A percentile compares a stretch with the other conserved stretches of the same genome.
Conservation (phyloP, 257 asterid genomes). For the Solanum tacnaense region DNA sequence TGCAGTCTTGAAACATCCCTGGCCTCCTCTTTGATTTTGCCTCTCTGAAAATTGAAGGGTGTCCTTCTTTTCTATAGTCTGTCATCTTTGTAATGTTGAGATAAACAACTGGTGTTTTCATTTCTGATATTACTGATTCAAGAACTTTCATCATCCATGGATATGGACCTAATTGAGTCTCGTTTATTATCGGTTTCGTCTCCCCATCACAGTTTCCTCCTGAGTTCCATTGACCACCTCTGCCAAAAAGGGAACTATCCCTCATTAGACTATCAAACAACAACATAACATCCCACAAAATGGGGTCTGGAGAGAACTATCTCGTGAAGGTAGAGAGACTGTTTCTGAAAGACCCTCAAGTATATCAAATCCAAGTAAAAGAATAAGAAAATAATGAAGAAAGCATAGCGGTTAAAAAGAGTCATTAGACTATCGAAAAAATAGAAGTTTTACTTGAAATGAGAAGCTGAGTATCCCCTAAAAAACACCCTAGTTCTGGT, state of each 20-base stretch:
- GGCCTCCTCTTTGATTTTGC: neutral
- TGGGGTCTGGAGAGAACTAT: neutral
- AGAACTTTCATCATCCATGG: slow-evolving; percentile 57
- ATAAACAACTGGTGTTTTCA: slow-evolving; percentile 39
- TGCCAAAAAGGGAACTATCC: neutral
- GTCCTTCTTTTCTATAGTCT: slow-evolving; percentile 55
- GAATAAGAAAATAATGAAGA: neutral
- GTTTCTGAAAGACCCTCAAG: neutral
- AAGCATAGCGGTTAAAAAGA: neutral
- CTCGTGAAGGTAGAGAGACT: no score
- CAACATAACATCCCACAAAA: neutral
- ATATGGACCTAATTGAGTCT: slow-evolving; percentile 30
- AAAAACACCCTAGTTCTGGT: slow-evolving; percentile 37
- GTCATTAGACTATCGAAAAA: neutral
- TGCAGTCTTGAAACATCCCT: slow-evolving; percentile 41
- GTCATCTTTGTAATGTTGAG: slow-evolving; percentile 47
- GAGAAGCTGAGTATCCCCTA: slow-evolving; percentile 51
- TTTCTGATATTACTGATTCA: slow-evolving; percentile 24
- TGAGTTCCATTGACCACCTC: slow-evolving; percentile 10
- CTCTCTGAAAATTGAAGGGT: slow-evolving; percentile 47
- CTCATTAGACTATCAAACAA: neutral
- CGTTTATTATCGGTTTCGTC: slow-evolving; percentile 33
- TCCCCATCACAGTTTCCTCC: slow-evolving; percentile 56
- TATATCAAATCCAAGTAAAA: no score
- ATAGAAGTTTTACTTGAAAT: slow-evolving; percentile 40